These are phyloP conservation scores for Zizania palustris DNA, from an alignment of 202 grass and related monocot species.

Conservation along the genomic window DNA sequence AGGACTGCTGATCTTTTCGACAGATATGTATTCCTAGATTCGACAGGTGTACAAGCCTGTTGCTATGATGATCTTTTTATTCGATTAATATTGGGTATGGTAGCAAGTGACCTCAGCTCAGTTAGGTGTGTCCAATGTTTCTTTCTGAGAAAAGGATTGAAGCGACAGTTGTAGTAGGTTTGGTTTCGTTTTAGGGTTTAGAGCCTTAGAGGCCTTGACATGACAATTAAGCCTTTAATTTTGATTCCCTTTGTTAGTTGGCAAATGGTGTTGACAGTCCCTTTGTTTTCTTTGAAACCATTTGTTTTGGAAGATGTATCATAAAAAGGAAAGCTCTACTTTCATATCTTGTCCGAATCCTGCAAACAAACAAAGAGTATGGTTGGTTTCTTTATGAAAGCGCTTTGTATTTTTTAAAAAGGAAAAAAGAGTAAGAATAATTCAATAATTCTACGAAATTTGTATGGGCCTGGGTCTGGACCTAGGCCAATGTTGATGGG, in stretches of 20 bases:
- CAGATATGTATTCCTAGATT: not conserved
- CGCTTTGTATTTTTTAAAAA: no score
- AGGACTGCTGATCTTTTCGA: not conserved
- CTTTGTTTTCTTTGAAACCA: not conserved
- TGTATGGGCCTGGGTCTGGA: not conserved
- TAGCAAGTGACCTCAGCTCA: conserved; percentile 30
- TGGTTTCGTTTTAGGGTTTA: conserved; percentile 21
- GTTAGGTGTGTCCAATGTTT: not conserved
- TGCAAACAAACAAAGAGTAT: no score
- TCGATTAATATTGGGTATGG: no score
- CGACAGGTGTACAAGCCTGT: not conserved
- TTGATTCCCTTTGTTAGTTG: not conserved
- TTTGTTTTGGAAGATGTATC: not conserved
- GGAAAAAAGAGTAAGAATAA: no score
- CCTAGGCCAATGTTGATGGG: not conserved
- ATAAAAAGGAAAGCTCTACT: no score
- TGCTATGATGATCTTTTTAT: no score
- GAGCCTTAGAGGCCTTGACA: not conserved
- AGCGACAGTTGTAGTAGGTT: not conserved
- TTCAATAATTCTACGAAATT: no score
- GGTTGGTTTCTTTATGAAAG: no score
- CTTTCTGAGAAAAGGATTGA: conserved; percentile 3
- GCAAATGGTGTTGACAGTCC: not conserved
- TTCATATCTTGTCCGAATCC: not conserved
- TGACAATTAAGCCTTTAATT: not conserved